These are phyloP conservation scores for Nidula niveotomentosa DNA, from an alignment of 1,284 basidiomycete species.

Conservation along the genomic window DNA sequence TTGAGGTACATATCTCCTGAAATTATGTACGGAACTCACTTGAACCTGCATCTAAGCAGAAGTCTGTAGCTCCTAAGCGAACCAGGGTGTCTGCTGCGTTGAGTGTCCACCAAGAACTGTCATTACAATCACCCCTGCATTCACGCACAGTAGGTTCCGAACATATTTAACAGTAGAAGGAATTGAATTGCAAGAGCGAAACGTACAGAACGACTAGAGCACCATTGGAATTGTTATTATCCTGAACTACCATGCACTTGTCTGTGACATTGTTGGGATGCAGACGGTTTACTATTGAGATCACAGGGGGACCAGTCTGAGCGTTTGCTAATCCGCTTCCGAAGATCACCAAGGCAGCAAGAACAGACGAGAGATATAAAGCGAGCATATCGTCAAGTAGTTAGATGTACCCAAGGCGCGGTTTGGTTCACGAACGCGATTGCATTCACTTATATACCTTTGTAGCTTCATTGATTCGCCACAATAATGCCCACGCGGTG, in stretches of 20 bases:
- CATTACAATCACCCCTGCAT: background rate
- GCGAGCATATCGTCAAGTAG: background rate
- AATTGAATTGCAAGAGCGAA: background rate
- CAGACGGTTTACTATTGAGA: background rate
- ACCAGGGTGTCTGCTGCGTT: background rate
- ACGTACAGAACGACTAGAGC: constrained; percentile 1
- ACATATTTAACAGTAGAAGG: background rate
- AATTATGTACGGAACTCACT: background rate
- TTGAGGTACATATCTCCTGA: background rate
- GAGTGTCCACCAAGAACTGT: background rate
- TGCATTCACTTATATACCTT: too few species aligned
- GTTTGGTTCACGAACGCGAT: too few species aligned
- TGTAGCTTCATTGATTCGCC: too few species aligned
- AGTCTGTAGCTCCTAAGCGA: background rate
- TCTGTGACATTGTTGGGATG: background rate
- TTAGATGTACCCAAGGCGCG: too few species aligned
- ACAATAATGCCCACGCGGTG: too few species aligned
- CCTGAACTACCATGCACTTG: background rate
- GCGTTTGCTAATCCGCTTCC: background rate
- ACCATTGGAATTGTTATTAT: background rate
- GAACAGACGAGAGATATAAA: background rate
- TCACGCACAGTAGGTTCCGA: background rate
- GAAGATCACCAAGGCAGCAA: background rate
- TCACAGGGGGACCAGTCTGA: background rate
- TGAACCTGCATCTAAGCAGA: constrained; percentile 1